Evolutionary conservation across 2,329 filamentous ascomycete species (phyloP), one percentile per base, ranked within the genome.

Genomic region (Fusarium sp.): DNA sequence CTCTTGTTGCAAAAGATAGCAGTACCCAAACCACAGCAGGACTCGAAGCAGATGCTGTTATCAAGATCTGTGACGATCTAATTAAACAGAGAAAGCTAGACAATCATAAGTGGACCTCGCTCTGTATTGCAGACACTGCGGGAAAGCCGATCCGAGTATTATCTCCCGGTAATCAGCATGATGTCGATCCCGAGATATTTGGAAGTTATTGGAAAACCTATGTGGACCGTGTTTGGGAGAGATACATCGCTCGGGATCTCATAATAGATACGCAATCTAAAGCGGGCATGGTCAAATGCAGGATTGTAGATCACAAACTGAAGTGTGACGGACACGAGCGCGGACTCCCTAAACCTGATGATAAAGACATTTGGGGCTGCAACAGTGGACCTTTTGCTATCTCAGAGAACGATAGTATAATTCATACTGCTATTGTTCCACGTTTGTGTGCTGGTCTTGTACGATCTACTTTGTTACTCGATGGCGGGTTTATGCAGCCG

Each of bases 341-440:
- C 13, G 77, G 69, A 25, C 87, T 85, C 77, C 58, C 72, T 21
- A 86, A 85, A 76, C 86, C 86, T 16, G 75, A 78, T 10, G 80
- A 82, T 21, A 67, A 68, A 21, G 86, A 87, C 68, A 86, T 88
- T 74, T 89, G 84, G 80, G 84, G 85, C 53, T 88, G 86, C 82
- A 84, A 86, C 40, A 43, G 40, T 43, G 40, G 40, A 43, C 40
- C 40, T 43, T 43, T 43, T 43, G 40, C 40, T 23, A 81, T 81
- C 64, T 59, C 71, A 10, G 71, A 60, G 1, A 72, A 70, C 28
- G 84, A 86, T 74, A 85, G 83, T 68, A 78, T 60, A 21, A 74
- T 84, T 13, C 84, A 86, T 78, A 62, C 77, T 33, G 84, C 84
- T 21, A 77, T 86, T 16, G 81, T 87, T 7, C 83, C 86, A 8